phyloP scores from a whole-genome alignment of 345 rosid genomes.

The Litchi chinensis region DNA sequence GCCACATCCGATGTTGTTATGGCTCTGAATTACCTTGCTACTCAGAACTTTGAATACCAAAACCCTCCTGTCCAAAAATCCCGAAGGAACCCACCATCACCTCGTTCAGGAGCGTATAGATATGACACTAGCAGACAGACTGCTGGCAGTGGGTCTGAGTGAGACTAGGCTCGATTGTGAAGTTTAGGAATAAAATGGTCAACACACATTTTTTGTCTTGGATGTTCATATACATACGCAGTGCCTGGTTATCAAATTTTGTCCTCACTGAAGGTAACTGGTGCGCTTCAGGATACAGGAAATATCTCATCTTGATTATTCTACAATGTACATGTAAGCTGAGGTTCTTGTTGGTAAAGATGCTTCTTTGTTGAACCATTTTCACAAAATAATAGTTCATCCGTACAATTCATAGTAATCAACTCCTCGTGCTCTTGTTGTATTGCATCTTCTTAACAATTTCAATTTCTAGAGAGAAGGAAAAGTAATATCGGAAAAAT shows the following conservation, averaged over 20 bases:
- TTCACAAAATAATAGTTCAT: constrained; percentile 20
- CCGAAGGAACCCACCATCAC: constrained; percentile 20
- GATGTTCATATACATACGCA: constrained; percentile 18
- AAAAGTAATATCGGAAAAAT: neutral
- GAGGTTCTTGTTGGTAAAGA: constrained; percentile 34
- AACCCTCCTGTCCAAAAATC: constrained; percentile 33
- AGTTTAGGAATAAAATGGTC: constrained; percentile 9
- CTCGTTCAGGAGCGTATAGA: constrained; percentile 8
- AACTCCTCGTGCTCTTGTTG: neutral
- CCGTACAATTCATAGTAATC: constrained; percentile 10
- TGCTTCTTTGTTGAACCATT: constrained; percentile 33
- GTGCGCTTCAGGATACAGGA: constrained; percentile 24
- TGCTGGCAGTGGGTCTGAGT: neutral
- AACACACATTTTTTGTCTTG: neutral
- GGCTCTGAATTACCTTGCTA: constrained; percentile 78
- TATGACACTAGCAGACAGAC: constrained; percentile 22
- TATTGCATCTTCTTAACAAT: neutral
- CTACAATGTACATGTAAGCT: constrained; percentile 46
- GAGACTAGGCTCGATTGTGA: neutral
- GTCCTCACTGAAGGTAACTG: constrained; percentile 29
- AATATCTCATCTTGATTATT: constrained; percentile 4
- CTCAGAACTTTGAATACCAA: constrained; percentile 53
- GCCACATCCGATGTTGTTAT: constrained; percentile 72
- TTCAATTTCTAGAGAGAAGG: too few relatives aligned
- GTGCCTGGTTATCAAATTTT: constrained; percentile 44